Conservation (phyloP, 2,329 filamentous ascomycete species). For the Pseudogymnoascus sp. region DNA sequence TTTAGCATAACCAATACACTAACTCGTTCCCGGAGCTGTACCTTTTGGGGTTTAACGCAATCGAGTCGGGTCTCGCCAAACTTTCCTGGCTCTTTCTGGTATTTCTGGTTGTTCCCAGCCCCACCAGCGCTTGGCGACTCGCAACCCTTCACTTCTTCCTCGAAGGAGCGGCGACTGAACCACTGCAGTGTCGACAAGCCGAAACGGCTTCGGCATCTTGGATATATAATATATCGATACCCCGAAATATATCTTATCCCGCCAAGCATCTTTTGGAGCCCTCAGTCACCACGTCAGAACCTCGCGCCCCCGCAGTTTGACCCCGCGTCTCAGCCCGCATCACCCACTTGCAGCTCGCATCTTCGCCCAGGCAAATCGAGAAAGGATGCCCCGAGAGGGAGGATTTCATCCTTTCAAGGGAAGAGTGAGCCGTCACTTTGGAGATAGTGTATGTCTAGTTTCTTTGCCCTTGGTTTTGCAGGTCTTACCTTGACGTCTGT, state of each 20-base stretch:
- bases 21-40: background rate
- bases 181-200: constrained; percentile 2
- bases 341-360: background rate
- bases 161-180: constrained; percentile 5
- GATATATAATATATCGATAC: constrained; percentile 4
- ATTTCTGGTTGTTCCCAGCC: constrained; percentile 1
- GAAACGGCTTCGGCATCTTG: background rate
- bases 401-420: constrained; percentile 47
- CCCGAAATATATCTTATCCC: background rate
- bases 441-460: constrained; percentile 35
- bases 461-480: background rate
- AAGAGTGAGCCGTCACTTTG: constrained; percentile 41
- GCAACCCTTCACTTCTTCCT: constrained; percentile 3
- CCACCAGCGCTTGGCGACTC: constrained; percentile 4
- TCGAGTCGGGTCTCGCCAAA: constrained; percentile 4
- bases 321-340: constrained; percentile 1
- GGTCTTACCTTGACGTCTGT: background rate
- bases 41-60: constrained; percentile 5
- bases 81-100: background rate
- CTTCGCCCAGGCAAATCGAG: background rate
- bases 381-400: constrained; percentile 23
- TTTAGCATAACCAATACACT: background rate
- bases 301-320: background rate
- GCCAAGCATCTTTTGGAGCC: background rate
- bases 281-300: background rate